Conservation (phyloP, 805 yeast genomes). For the Hanseniaspora guilliermondii region DNA sequence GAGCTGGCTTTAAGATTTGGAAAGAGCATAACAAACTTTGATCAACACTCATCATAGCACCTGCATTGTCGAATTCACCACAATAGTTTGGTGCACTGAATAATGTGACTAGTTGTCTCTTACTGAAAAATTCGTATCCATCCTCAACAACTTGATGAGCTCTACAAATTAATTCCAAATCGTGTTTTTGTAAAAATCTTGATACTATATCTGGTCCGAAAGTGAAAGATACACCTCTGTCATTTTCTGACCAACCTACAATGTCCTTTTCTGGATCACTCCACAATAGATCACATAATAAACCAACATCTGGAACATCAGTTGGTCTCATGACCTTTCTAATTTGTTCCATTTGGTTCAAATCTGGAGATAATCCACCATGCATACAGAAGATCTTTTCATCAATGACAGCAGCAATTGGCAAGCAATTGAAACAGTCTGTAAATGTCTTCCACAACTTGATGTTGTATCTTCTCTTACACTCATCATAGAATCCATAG, state of each 20-base stretch:
- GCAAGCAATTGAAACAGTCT: slow-evolving; percentile 95
- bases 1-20: slow-evolving; percentile 95
- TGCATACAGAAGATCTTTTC: slow-evolving; percentile 98
- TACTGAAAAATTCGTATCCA: slow-evolving; percentile 93
- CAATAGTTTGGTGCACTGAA: slow-evolving; percentile 97
- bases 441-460: slow-evolving; percentile 98
- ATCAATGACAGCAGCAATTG: slow-evolving; percentile 95
- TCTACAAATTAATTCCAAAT: slow-evolving; percentile 94
- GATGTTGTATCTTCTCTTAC: slow-evolving; percentile 95
- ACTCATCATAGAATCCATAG: slow-evolving; percentile 96
- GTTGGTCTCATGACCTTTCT: slow-evolving; percentile 99
- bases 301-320: slow-evolving; percentile 95
- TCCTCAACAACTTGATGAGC: slow-evolving; percentile 99
- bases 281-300: slow-evolving; percentile 93
- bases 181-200: slow-evolving; percentile 90
- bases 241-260: slow-evolving; percentile 98
- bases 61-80: slow-evolving; percentile 98
- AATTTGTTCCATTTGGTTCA: slow-evolving; percentile 96
- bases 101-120: slow-evolving; percentile 88
- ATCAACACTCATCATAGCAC: slow-evolving; percentile 99
- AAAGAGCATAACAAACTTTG: slow-evolving; percentile 91
- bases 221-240: slow-evolving; percentile 97
- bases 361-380: slow-evolving; percentile 95
- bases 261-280: slow-evolving; percentile 97
- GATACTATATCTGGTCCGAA: slow-evolving; percentile 99